Conservation (phyloP, 2,329 filamentous ascomycete genomes). For the Aspergillus carbonarius region DNA sequence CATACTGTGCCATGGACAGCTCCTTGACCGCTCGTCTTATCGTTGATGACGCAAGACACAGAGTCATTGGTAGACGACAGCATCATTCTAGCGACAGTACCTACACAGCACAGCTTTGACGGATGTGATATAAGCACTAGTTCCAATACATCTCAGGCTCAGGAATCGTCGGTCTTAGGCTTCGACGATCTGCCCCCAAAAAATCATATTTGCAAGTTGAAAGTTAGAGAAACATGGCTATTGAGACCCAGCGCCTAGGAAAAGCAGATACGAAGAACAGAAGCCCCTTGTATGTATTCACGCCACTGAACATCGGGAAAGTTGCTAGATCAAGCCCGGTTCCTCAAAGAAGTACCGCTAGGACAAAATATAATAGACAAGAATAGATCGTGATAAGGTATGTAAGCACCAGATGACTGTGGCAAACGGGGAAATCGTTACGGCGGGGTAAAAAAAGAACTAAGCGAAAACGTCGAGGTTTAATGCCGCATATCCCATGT, state of each 20-base stretch:
- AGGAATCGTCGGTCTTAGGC: neutral
- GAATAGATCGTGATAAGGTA: conserved; percentile 22
- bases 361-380: conserved; percentile 12
- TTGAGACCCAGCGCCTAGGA: conserved; percentile 12
- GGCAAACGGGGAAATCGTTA: conserved; percentile 20
- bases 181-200: neutral
- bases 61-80: too few relatives aligned
- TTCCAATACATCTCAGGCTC: neutral
- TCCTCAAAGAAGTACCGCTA: conserved; percentile 10
- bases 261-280: conserved; percentile 14
- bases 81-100: too few relatives aligned
- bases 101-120: too few relatives aligned
- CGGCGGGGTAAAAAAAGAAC: conserved; percentile 8
- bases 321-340: conserved; percentile 13
- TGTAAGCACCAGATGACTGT: conserved; percentile 10
- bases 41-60: too few relatives aligned
- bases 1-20: too few relatives aligned
- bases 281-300: conserved; percentile 22
- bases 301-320: conserved; percentile 18
- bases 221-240: conserved; percentile 4
- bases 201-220: conserved; percentile 10
- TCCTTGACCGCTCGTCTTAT: too few relatives aligned
- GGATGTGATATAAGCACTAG: neutral
- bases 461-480: conserved; percentile 14
- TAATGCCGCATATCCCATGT: conserved; percentile 51